A percentile compares a stretch with the other conserved stretches of the same genome.
phyloP scores from a whole-genome alignment of 1,284 basidiomycete species.

The Cutaneotrichosporon sp. region DNA sequence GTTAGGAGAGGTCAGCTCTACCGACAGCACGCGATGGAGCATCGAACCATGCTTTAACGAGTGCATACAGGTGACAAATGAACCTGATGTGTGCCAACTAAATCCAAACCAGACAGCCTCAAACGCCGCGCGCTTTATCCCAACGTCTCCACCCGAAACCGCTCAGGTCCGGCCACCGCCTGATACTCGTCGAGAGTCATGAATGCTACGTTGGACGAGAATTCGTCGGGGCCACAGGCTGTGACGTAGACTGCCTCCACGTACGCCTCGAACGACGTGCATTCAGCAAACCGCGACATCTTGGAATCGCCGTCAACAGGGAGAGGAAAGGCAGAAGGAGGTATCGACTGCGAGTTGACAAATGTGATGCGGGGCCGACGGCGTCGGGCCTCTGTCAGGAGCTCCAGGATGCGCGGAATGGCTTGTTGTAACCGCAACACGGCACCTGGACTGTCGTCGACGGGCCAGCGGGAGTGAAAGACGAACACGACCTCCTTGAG shows the following conservation, averaged over 20 bases:
- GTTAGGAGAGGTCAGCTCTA: no score
- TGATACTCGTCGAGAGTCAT: conserved; percentile 4
- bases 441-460: neutral
- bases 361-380: neutral
- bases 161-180: neutral
- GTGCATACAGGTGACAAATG: neutral
- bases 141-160: conserved; percentile 6
- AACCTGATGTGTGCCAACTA: neutral
- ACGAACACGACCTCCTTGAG: neutral
- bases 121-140: neutral
- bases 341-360: neutral
- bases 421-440: neutral
- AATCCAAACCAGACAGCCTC: no score
- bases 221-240: neutral
- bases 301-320: neutral
- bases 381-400: neutral
- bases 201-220: neutral
- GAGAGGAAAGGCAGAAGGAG: neutral
- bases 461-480: neutral
- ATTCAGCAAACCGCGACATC: neutral
- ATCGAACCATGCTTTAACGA: neutral
- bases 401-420: neutral
- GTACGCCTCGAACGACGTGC: neutral
- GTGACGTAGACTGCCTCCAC: neutral
- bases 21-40: no score